Conservation (phyloP, 495 filamentous ascomycete genomes). For the Penicillium antarcticum region DNA sequence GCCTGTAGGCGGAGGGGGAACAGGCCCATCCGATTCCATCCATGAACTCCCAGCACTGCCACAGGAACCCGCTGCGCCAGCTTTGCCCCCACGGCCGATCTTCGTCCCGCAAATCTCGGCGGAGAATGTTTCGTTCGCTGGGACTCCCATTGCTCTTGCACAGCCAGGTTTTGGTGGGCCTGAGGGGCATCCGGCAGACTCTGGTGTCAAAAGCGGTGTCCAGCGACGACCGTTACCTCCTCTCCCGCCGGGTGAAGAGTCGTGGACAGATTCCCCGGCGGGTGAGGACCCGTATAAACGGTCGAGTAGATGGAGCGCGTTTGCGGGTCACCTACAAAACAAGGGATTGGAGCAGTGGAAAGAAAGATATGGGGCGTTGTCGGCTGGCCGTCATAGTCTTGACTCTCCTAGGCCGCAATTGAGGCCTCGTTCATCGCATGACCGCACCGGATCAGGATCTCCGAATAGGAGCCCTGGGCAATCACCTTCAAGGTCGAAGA, state of each 20-base stretch:
- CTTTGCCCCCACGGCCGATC: slow-evolving; percentile 16
- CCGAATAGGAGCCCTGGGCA: slow-evolving; percentile 27
- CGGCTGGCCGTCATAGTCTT: slow-evolving; percentile 30
- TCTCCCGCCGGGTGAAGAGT: slow-evolving; percentile 27
- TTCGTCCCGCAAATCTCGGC: slow-evolving; percentile 18
- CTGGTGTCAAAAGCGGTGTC: background rate
- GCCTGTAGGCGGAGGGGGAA: slow-evolving; percentile 28
- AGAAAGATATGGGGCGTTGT: slow-evolving; percentile 20
- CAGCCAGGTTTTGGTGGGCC: background rate
- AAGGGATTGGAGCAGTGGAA: slow-evolving; percentile 17
- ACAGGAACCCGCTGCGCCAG: slow-evolving; percentile 9
- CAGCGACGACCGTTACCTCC: slow-evolving; percentile 28
- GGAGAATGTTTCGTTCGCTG: slow-evolving; percentile 22
- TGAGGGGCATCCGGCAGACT: background rate
- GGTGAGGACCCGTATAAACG: slow-evolving; percentile 14
- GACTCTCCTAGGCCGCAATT: slow-evolving; percentile 32
- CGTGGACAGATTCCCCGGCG: slow-evolving; percentile 1
- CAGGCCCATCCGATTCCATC: background rate
- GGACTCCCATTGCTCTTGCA: slow-evolving; percentile 12
- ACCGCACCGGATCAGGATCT: slow-evolving; percentile 17
- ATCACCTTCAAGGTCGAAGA: slow-evolving; percentile 19
- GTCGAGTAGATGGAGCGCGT: slow-evolving; percentile 33
- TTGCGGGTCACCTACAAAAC: slow-evolving; percentile 23
- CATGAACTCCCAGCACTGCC: slow-evolving; percentile 6
- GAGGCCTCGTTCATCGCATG: slow-evolving; percentile 30